Evolutionary conservation across 108 stramenopile species (phyloP).

Genomic region (Cyclotella cryptica): DNA sequence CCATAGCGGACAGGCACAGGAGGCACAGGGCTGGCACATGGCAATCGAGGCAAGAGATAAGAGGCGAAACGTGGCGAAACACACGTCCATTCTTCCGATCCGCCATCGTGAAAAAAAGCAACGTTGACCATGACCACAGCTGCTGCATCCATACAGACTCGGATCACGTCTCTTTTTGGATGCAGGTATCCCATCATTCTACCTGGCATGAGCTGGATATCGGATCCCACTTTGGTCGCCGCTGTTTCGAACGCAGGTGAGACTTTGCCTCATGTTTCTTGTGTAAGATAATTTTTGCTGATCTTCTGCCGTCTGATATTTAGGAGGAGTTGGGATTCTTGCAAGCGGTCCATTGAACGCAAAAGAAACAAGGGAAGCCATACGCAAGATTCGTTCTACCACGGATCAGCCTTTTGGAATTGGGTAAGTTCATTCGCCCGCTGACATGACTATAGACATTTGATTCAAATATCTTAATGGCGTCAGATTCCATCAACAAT

Average conservation of each 20-base stretch:
- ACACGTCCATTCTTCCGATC: no score
- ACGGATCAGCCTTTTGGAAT: constrained; percentile 85
- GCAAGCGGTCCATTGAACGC: constrained; percentile 87
- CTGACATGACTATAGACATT: background rate
- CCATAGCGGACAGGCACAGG: no score
- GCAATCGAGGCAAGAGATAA: no score
- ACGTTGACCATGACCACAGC: background rate
- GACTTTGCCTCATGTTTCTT: background rate
- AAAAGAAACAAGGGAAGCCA: constrained; percentile 69
- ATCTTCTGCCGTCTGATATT: constrained; percentile 1
- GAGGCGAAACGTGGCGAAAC: no score
- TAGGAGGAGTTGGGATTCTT: constrained; percentile 82
- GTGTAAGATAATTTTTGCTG: background rate
- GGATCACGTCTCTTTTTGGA: constrained; percentile 75
- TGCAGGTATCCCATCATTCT: constrained; percentile 84
- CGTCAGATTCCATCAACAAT: background rate
- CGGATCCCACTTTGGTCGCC: constrained; percentile 77
- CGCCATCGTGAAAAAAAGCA: background rate
- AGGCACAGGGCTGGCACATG: no score
- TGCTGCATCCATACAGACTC: constrained; percentile 51
- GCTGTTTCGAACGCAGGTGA: constrained; percentile 89
- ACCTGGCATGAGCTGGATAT: constrained; percentile 91
- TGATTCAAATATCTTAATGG: background rate
- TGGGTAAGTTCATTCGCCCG: constrained; percentile 22
- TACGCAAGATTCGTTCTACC: constrained; percentile 66